A percentile compares a stretch with the other conserved stretches of the same genome.
Conservation (phyloP, 352 stramenopile genomes). For the Phytophthora megakarya region DNA sequence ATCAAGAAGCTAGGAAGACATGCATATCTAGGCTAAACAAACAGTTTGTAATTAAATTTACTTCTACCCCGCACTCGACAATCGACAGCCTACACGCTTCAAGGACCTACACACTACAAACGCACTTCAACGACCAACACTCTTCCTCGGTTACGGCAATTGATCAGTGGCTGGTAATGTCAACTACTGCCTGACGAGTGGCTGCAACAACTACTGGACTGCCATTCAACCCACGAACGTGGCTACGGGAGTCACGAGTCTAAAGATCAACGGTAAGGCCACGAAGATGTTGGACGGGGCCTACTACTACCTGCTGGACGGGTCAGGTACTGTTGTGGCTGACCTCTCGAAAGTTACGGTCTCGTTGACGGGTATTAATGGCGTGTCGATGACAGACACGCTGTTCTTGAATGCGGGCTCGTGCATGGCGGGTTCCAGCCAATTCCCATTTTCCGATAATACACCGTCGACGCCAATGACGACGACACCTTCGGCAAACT, state of each 20-base stretch:
- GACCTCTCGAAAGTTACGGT: conserved; percentile 45
- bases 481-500: not conserved
- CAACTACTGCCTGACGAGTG: conserved; percentile 29
- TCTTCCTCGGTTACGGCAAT: no score
- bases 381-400: conserved; percentile 60
- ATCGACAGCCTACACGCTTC: no score
- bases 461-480: not conserved
- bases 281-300: conserved; percentile 68
- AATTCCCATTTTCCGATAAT: conserved; percentile 44
- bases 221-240: conserved; percentile 45
- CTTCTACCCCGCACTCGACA: no score
- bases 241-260: conserved; percentile 30
- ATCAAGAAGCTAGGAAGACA: no score
- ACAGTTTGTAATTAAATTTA: no score
- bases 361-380: conserved; percentile 58
- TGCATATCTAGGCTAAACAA: no score
- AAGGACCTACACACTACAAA: no score
- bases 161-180: conserved; percentile 38
- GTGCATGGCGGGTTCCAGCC: conserved; percentile 51
- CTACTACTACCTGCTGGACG: conserved; percentile 67
- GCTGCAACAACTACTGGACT: conserved; percentile 42
- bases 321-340: conserved; percentile 29
- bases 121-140: no score
- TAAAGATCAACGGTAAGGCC: conserved; percentile 51
- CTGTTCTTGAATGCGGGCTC: conserved; percentile 50